Conservation (phyloP, 148 eudicot genomes). For the Fallopia convolvulus region DNA sequence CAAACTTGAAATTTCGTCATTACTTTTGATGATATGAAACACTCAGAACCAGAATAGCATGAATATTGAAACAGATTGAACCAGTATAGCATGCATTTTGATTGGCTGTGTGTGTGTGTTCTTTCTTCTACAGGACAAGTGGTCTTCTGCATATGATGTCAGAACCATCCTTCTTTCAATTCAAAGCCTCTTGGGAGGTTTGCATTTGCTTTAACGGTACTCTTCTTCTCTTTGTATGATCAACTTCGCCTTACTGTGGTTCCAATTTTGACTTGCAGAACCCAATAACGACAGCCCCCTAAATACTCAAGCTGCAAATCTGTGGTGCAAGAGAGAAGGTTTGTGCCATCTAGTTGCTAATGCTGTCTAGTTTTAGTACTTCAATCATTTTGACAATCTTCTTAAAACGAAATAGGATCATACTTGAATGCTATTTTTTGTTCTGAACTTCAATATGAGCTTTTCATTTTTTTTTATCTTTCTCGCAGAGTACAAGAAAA, state of each 20-base stretch:
- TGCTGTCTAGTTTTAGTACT: background rate
- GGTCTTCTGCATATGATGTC: slow-evolving; percentile 70
- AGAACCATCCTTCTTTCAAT: slow-evolving; percentile 60
- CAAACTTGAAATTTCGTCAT: background rate
- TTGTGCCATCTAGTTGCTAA: background rate
- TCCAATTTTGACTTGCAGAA: slow-evolving; percentile 11
- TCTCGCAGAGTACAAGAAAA: slow-evolving; percentile 17
- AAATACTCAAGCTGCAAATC: slow-evolving; percentile 16
- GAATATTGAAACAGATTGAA: background rate
- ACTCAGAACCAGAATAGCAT: background rate
- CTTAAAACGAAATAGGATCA: background rate
- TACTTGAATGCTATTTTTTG: no score
- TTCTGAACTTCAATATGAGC: no score
- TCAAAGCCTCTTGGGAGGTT: slow-evolving; percentile 64
- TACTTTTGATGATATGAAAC: background rate
- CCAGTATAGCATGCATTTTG: background rate
- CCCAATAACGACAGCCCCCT: slow-evolving; percentile 19
- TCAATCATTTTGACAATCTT: background rate
- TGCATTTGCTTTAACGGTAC: background rate
- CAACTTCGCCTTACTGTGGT: background rate
- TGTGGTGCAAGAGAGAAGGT: slow-evolving; percentile 19
- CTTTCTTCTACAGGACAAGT: slow-evolving; percentile 40
- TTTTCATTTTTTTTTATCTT: background rate
- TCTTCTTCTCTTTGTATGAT: background rate
- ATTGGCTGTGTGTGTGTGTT: background rate